Base-by-base conservation (phyloP, 225 moss, liverwort and hornwort genomes). In the Climacium dendroides region DNA sequence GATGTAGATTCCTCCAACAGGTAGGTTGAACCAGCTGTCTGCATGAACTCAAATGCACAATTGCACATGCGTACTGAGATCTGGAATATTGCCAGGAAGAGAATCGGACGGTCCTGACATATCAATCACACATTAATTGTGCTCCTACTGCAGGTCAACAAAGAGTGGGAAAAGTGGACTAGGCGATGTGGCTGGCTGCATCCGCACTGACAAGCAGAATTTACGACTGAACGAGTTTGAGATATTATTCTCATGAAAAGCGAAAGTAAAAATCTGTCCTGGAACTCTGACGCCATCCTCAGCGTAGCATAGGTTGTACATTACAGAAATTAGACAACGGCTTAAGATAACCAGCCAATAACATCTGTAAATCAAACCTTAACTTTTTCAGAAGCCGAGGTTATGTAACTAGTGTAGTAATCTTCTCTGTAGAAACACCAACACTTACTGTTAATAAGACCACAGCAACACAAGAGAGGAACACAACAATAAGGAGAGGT, bases 151-250 rank as follows among this genome's bases (percentile, higher is more conserved):
- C 93, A 98, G 97, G 89, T 91, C 92, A 84, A 86, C 89, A 74
- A 97, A 95, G 90, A 92, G 86, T 66, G 95, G 94, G 76, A 98
- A 94, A 88, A 97, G 89, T 89, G 97, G 96, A 90, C 91, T 92
- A 9, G 94, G 92, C 47, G 97, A 98, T 88, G 95, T 98, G 78
- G 97, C 98, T 87, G 98, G 98, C 69, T 98, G 98, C 94, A 95
- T 98, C 85, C 95, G 98, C 60, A 96, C 96, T n/a, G 98, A 98
- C 89, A 98, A 98, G 87, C 98, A 98, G 78, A 98, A 97, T 89
- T 91, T 98, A 74, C 92, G 98, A 45, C 89, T 98, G 35, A 98
- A 95, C 79, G 98, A 98, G 88, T 98, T 98, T 89, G 98, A 98
- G 90, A 98, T 98, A 87, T 89, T 98, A 32, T 98, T 97, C 84